Conservation (phyloP, 2,329 filamentous ascomycete species). For the Fusarium bactridioides region DNA sequence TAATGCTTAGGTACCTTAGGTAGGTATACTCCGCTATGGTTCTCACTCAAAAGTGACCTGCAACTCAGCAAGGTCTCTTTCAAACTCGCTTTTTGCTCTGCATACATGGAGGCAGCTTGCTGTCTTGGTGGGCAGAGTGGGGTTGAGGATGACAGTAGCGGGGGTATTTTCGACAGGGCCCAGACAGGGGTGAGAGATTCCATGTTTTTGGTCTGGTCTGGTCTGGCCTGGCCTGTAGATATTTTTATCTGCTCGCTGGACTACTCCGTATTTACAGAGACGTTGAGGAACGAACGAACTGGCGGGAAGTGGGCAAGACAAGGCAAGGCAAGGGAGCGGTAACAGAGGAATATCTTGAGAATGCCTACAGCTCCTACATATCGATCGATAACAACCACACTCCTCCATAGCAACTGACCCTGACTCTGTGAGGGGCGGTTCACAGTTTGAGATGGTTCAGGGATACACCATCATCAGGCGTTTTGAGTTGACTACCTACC, state of each 20-base stretch:
- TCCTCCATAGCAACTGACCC: slow-evolving; percentile 3
- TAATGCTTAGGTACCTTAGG: slow-evolving; percentile 5
- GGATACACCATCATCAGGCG: slow-evolving; percentile 35
- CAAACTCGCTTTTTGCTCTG: not conserved
- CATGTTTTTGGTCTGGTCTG: slow-evolving; percentile 2
- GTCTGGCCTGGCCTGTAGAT: not conserved
- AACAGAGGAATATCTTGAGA: not conserved
- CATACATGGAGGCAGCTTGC: slow-evolving; percentile 1
- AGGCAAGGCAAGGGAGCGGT: not conserved
- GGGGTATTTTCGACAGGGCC: slow-evolving; percentile 28
- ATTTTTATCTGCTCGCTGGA: not conserved
- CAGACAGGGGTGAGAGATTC: not conserved
- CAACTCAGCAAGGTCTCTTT: not conserved
- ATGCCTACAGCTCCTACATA: not conserved
- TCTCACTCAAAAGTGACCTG: not conserved
- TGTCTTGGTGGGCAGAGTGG: slow-evolving; percentile 30
- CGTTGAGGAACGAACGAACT: not conserved
- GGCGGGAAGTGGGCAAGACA: not conserved
- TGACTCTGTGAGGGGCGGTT: not conserved
- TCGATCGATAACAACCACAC: not conserved
- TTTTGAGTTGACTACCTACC: slow-evolving; percentile 34
- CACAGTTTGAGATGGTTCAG: slow-evolving; percentile 29
- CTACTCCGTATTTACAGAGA: not conserved
- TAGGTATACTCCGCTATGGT: not conserved
- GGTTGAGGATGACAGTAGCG: slow-evolving; percentile 37